Evolutionary conservation across 2,329 filamentous ascomycete genomes (phyloP).

Genomic region (Orbilia brochopaga): DNA sequence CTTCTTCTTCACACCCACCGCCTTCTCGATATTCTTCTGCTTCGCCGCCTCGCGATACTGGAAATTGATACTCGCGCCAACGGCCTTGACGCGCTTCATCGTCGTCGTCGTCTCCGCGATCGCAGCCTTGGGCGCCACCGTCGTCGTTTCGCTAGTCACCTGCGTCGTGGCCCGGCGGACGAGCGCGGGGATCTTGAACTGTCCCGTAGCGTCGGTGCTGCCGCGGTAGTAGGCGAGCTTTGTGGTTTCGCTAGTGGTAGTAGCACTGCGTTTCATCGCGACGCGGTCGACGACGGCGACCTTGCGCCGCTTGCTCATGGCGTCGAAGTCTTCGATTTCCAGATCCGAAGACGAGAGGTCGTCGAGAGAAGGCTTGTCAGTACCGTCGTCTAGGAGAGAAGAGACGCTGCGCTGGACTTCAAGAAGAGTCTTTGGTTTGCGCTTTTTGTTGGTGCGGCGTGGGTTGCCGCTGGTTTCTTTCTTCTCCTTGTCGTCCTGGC

Average conservation of each 20-base stretch:
- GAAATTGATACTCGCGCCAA: conserved; percentile 41
- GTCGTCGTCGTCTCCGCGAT: conserved; percentile 55
- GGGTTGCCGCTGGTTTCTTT: conserved; percentile 25
- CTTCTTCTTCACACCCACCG: conserved; percentile 57
- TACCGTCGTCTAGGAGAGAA: conserved; percentile 35
- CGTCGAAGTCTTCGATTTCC: conserved; percentile 32
- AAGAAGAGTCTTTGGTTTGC: conserved; percentile 27
- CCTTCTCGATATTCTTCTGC: conserved; percentile 52
- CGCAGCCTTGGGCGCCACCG: conserved; percentile 56
- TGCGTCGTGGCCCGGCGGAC: conserved; percentile 73
- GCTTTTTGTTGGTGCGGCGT: conserved; percentile 28
- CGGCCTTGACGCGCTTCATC: conserved; percentile 45
- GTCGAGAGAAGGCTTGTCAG: conserved; percentile 9
- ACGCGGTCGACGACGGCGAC: conserved; percentile 73
- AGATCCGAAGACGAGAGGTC: conserved; percentile 45
- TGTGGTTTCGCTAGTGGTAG: conserved; percentile 56
- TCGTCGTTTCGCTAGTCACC: conserved; percentile 54
- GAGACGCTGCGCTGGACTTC: conserved; percentile 35
- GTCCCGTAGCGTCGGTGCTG: conserved; percentile 58
- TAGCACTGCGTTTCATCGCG: conserved; percentile 66
- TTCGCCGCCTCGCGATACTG: conserved; percentile 38
- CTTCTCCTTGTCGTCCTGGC: not conserved
- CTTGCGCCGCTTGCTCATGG: conserved; percentile 52
- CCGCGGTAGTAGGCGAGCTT: conserved; percentile 66
- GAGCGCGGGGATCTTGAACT: conserved; percentile 73